Conservation (phyloP, 1,284 basidiomycete species). For the Ceratorhiza oryzae-sativae region DNA sequence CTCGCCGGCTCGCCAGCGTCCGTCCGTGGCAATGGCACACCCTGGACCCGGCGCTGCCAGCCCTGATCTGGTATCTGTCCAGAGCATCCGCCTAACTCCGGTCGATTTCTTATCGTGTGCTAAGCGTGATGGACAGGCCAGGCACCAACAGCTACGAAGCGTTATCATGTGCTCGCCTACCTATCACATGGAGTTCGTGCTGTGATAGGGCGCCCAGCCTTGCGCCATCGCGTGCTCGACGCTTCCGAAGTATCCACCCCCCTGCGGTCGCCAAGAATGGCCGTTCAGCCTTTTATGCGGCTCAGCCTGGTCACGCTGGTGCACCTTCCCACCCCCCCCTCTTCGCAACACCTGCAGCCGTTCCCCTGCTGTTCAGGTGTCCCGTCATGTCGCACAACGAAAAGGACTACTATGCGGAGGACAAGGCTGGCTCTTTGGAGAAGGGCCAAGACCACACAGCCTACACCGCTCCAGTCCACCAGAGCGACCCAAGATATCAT, state of each 20-base stretch:
- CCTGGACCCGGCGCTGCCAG: no score
- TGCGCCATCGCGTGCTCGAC: constrained; percentile 13
- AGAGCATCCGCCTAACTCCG: constrained; percentile 35
- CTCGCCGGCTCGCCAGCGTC: neutral
- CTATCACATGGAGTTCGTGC: constrained; percentile 20
- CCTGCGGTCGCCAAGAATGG: constrained; percentile 30
- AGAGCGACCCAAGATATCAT: constrained; percentile 42
- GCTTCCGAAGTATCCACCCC: constrained; percentile 6
- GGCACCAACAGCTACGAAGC: constrained; percentile 28
- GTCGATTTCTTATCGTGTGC: constrained; percentile 10
- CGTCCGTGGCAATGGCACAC: no score
- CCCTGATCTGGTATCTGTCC: no score
- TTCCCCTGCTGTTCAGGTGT: constrained; percentile 1
- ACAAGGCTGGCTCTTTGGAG: constrained; percentile 40
- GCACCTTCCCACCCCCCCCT: constrained; percentile 24
- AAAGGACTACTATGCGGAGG: constrained; percentile 42
- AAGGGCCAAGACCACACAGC: constrained; percentile 35
- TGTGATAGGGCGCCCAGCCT: constrained; percentile 33
- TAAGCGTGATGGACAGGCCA: constrained; percentile 14
- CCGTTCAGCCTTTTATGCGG: neutral
- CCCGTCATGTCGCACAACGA: constrained; percentile 45
- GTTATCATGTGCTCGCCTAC: constrained; percentile 38
- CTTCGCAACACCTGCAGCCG: constrained; percentile 13
- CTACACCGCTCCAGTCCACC: constrained; percentile 19
- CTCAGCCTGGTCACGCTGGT: neutral